phyloP scores from a whole-genome alignment of 2,329 filamentous ascomycete genomes.

The Nannizzia gypsea region DNA sequence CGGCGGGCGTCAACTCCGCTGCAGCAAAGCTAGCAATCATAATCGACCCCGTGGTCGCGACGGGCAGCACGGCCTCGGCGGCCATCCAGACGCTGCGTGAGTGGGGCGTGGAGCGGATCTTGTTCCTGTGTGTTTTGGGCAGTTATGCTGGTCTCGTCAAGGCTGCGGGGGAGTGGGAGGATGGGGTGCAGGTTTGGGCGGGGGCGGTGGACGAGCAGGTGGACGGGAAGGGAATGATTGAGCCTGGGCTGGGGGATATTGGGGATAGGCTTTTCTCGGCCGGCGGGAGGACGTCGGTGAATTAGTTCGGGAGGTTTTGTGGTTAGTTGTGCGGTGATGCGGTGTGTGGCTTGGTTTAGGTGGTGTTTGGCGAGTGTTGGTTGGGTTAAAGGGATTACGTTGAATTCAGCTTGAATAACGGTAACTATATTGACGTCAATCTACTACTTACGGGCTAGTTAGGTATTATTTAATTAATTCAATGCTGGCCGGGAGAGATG shows the following conservation, averaged over 20 bases:
- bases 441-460: neutral
- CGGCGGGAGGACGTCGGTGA: slow-evolving; percentile 51
- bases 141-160: slow-evolving; percentile 57
- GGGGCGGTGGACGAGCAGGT: slow-evolving; percentile 64
- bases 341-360: neutral
- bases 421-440: no score
- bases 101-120: slow-evolving; percentile 76
- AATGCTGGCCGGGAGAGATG: neutral
- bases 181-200: slow-evolving; percentile 53
- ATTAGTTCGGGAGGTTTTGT: neutral
- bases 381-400: no score
- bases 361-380: neutral
- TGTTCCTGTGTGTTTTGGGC: slow-evolving; percentile 65
- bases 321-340: neutral
- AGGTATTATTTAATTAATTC: neutral
- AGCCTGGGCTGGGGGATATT: slow-evolving; percentile 79
- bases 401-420: no score
- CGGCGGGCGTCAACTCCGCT: slow-evolving; percentile 27
- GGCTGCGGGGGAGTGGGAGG: slow-evolving; percentile 67
- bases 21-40: slow-evolving; percentile 61
- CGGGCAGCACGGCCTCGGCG: slow-evolving; percentile 76
- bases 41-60: slow-evolving; percentile 87
- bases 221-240: slow-evolving; percentile 75
- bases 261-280: slow-evolving; percentile 85
- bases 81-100: slow-evolving; percentile 81